Evolutionary conservation across 202 grass and related monocot species (phyloP).

Genomic region (Panicum hallii): DNA sequence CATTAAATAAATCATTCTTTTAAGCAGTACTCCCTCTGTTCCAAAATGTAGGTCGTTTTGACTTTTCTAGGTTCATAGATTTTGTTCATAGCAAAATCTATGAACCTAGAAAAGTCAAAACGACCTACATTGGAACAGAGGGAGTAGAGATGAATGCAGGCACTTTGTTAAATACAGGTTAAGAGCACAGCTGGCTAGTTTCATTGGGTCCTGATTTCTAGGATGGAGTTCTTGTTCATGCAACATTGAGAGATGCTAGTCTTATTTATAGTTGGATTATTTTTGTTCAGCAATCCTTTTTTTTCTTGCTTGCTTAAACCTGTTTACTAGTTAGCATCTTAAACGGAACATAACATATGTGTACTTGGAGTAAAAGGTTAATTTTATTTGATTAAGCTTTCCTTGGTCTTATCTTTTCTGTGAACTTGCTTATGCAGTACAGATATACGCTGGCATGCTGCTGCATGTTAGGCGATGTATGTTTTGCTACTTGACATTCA

Average conservation of each 20-base stretch:
- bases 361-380: slow-evolving; percentile 7
- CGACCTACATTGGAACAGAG: no score
- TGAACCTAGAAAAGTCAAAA: no score
- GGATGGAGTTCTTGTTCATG: slow-evolving; percentile 13
- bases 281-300: not conserved
- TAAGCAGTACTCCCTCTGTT: not conserved
- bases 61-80: no score
- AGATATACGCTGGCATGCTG: slow-evolving; percentile 4
- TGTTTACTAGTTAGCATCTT: not conserved
- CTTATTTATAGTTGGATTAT: not conserved
- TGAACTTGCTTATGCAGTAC: not conserved
- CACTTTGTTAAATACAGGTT: not conserved
- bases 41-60: no score
- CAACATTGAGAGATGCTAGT: slow-evolving; percentile 22
- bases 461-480: not conserved
- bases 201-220: slow-evolving; percentile 3
- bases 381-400: slow-evolving; percentile 27
- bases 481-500: not conserved
- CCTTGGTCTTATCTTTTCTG: not conserved
- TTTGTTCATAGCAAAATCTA: no score
- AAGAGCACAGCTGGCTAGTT: not conserved
- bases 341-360: not conserved
- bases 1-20: not conserved
- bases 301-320: slow-evolving; percentile 20
- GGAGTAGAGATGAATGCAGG: not conserved